Evolutionary conservation across 164 flowering plant genomes (phyloP), one percentile per base, ranked within the genome.

Genomic region (Brasenia schreberi): DNA sequence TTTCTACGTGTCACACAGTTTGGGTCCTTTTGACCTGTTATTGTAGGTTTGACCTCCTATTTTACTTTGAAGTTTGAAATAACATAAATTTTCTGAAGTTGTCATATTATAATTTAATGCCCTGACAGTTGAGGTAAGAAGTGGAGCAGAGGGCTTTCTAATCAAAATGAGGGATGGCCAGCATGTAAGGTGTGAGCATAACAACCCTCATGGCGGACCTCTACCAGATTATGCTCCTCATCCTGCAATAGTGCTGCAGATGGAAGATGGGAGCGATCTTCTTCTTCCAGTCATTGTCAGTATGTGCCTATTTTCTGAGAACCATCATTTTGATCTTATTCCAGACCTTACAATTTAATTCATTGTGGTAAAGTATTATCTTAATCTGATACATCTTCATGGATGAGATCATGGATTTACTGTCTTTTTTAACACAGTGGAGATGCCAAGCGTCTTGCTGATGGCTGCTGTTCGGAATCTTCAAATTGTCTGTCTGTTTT

Each of bases 211-310:
- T 61, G 94, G 90, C 19, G 97, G 90, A n/a, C 88, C 87, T 74
- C 74, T 87, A 59, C 90, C 90, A 5, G 92, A 92, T 80, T 90
- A 88, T 77, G 89, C 97, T 49, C 97, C 98, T 17, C 97, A 90
- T 75, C 98, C 99, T 45, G 99, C 97, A 5, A 92, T 95, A 71
- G 98, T 95, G 14, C 78, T 95, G 65, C 92, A 90, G 85, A 95
- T 95, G 94, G 99, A 95, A 81, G 99, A 95, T 72, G 99, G 98
- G 68, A 92, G 96, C 16, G 98, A 86, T 66, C 87, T 95, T 73
- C 90, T 95, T 69, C 92, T 95, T 66, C 98, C 99, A 7, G 92
- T 95, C 42, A 92, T 95, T 76, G 99, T 95, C 76, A 84, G 99
- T 95, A 90, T 23, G 98, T 91, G 18, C 56, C 18, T 61, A 18